Evolutionary conservation across 495 filamentous ascomycete genomes (phyloP).

Genomic region (Aspergillus wentii): DNA sequence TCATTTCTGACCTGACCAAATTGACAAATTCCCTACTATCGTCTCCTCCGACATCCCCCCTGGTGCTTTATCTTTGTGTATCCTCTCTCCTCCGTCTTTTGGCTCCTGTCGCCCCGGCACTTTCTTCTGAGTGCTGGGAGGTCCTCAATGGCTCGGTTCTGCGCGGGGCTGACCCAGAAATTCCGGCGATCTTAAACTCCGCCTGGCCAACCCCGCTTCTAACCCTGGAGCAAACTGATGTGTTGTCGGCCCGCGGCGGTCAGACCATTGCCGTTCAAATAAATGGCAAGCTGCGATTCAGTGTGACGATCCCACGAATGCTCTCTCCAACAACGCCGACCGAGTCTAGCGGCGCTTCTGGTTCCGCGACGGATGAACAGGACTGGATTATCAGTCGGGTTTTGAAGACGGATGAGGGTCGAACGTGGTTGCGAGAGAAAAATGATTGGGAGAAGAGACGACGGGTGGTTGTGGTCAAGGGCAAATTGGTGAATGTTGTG

Average conservation of each 20-base stretch:
- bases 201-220: conserved; percentile 49
- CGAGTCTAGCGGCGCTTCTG: conserved; percentile 8
- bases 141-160: conserved; percentile 37
- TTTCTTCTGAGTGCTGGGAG: conserved; percentile 77
- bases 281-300: conserved; percentile 68
- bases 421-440: conserved; percentile 39
- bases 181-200: conserved; percentile 39
- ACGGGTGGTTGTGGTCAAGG: conserved; percentile 42
- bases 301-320: conserved; percentile 49
- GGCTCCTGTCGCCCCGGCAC: conserved; percentile 71
- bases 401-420: conserved; percentile 40
- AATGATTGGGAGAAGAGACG: conserved; percentile 43
- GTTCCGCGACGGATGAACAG: conserved; percentile 26
- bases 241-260: conserved; percentile 32
- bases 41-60: conserved; percentile 25
- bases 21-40: conserved; percentile 63
- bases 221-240: conserved; percentile 40
- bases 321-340: conserved; percentile 14
- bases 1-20: conserved; percentile 74
- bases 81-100: conserved; percentile 61
- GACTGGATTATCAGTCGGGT: conserved; percentile 55
- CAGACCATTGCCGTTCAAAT: conserved; percentile 64
- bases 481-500: conserved; percentile 46
- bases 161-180: conserved; percentile 6
- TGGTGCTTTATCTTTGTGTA: conserved; percentile 30